These are phyloP conservation scores for Globomyces sp. DNA, from an alignment of 371 early-diverging fungal species.

Conservation along the genomic window DNA sequence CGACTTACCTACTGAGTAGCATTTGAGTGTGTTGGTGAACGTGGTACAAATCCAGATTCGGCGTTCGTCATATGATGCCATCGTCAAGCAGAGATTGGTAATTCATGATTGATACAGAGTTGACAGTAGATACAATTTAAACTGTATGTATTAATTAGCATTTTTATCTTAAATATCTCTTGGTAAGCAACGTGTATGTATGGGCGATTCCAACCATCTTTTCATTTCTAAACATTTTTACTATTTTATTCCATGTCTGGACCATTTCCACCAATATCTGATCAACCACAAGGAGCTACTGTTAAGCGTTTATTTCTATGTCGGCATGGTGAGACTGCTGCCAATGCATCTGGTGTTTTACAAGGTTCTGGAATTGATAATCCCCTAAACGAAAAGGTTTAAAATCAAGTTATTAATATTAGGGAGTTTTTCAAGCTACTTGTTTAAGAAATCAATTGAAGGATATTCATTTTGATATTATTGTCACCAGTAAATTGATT, in stretches of 20 bases:
- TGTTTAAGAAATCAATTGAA: conserved; percentile 26
- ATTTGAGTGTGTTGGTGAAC: too few species aligned
- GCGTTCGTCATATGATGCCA: too few species aligned
- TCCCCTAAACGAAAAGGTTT: conserved; percentile 40
- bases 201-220: neutral
- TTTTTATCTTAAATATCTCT: too few species aligned
- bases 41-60: too few species aligned
- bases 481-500: conserved; percentile 27
- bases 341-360: conserved; percentile 51
- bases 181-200: too few species aligned
- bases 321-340: conserved; percentile 59
- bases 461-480: conserved; percentile 23
- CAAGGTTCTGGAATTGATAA: conserved; percentile 58
- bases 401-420: conserved; percentile 2
- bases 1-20: too few species aligned
- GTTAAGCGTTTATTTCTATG: conserved; percentile 44
- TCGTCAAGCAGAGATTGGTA: too few species aligned
- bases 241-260: neutral
- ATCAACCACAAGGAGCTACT: neutral
- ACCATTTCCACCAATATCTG: neutral
- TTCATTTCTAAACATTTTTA: neutral
- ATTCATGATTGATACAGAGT: too few species aligned
- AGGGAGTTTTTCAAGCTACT: conserved; percentile 34
- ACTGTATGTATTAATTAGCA: too few species aligned
- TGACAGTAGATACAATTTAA: too few species aligned